phyloP scores from a whole-genome alignment of 192 early-diverging fungal genomes.

The Phycomyces nitens region DNA sequence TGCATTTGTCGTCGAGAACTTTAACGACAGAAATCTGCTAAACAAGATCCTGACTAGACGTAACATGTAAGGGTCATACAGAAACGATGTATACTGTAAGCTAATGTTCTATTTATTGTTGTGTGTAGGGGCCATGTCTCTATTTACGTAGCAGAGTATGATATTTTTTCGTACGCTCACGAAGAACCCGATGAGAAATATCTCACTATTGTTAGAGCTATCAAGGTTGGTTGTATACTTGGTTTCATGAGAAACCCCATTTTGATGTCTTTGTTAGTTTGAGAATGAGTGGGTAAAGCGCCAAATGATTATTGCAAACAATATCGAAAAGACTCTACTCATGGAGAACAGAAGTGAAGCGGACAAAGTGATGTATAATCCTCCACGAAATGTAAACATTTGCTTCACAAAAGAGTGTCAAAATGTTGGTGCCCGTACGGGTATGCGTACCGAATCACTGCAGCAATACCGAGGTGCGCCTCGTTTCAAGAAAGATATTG shows the following conservation, averaged over 20 bases:
- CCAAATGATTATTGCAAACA: slow-evolving; percentile 62
- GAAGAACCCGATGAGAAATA: slow-evolving; percentile 61
- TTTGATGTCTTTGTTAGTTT: slow-evolving; percentile 31
- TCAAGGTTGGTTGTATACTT: slow-evolving; percentile 31
- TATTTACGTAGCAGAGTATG: slow-evolving; percentile 58
- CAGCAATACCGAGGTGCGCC: slow-evolving; percentile 36
- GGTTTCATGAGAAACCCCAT: background rate
- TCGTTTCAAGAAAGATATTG: slow-evolving; percentile 52
- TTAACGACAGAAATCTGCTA: slow-evolving; percentile 57
- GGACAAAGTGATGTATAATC: slow-evolving; percentile 46
- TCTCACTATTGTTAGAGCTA: slow-evolving; percentile 59
- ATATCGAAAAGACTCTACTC: slow-evolving; percentile 69
- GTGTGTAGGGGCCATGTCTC: slow-evolving; percentile 26
- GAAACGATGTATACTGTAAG: background rate
- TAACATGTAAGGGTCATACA: slow-evolving; percentile 35
- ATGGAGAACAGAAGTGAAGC: slow-evolving; percentile 55
- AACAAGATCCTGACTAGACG: slow-evolving; percentile 47
- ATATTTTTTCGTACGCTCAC: slow-evolving; percentile 64
- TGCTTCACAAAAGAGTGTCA: slow-evolving; percentile 62
- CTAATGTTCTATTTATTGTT: background rate
- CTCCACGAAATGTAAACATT: slow-evolving; percentile 57
- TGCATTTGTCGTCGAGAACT: slow-evolving; percentile 66
- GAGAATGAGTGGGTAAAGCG: slow-evolving; percentile 70
- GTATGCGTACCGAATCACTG: slow-evolving; percentile 40
- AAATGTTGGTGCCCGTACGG: slow-evolving; percentile 49